Conservation (phyloP, 495 filamentous ascomycete species). For the Daldinia caldariorum region DNA sequence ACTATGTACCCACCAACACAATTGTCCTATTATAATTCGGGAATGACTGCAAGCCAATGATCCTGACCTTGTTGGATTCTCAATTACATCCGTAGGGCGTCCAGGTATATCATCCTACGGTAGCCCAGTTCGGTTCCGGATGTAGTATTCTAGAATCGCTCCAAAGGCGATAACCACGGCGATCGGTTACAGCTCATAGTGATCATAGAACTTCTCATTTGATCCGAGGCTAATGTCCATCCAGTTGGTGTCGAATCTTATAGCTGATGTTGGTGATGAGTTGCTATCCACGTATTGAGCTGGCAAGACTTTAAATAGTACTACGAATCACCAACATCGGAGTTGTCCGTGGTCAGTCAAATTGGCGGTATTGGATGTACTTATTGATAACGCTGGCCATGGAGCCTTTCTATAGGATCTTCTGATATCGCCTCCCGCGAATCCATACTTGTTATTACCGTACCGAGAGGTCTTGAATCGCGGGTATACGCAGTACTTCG, state of each 20-base stretch:
- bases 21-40: slow-evolving; percentile 12
- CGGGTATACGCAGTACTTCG: slow-evolving; percentile 9
- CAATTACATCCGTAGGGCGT: slow-evolving; percentile 15
- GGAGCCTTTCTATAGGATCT: slow-evolving; percentile 6
- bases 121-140: slow-evolving; percentile 24
- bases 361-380: background rate
- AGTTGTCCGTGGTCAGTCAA: background rate
- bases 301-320: slow-evolving; percentile 8
- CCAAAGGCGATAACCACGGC: slow-evolving; percentile 12
- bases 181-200: slow-evolving; percentile 23
- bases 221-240: slow-evolving; percentile 30
- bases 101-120: slow-evolving; percentile 27
- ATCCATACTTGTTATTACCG: background rate
- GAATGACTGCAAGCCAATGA: slow-evolving; percentile 5
- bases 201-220: slow-evolving; percentile 22
- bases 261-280: slow-evolving; percentile 22
- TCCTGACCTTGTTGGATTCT: slow-evolving; percentile 20
- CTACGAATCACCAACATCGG: slow-evolving; percentile 2
- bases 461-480: slow-evolving; percentile 10
- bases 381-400: slow-evolving; percentile 7
- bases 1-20: slow-evolving; percentile 11
- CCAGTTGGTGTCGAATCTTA: slow-evolving; percentile 26
- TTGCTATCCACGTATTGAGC: background rate
- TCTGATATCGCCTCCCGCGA: slow-evolving; percentile 14
- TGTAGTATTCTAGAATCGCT: slow-evolving; percentile 36